Base-by-base conservation (phyloP, 2,329 filamentous ascomycete species). In the Penicillium rolfsii region DNA sequence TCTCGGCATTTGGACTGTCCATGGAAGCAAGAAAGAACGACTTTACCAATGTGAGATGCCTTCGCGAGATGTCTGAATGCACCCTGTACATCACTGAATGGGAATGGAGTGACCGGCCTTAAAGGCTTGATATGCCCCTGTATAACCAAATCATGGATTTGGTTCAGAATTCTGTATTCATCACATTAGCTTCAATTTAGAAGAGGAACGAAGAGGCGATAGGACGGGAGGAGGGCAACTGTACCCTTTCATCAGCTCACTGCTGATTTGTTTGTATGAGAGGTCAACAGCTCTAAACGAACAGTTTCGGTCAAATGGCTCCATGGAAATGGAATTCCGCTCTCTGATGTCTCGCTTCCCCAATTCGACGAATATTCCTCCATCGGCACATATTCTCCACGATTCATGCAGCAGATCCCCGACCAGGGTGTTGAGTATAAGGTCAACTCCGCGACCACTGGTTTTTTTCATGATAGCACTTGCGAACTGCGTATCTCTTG, bases 1-100 rank as follows among this genome's bases (percentile, higher is more conserved):
- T 40, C 38, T 40, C 38, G 38, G 12, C 38, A 40, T 40, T 6
- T 35, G 33, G 33, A 35, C 33, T 35, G 33, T 35, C 33, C 33
- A 35, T 35, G 33, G 33, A 35, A 35, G 36, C 74, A 67, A 4
- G 62, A 62, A 12, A 80, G 60, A 8, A 80, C 73, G 5, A 80
- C 65, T 60, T 80, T 80, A 3, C 79, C 78, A 1, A 77, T 72
- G 48, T 79, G 75, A 1, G 64, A 64, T 0, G 33, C 75, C 76
- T 1, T 64, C 43, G 8, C 73, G 72, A 57, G 33, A 80, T 72
- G 57, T 65, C 71, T 2, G 80, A 35, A 63, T 0, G 76, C 77
- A 2, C 58, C 41, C 5, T 38, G 12, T 1, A 64, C 49, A 1
- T 58, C 8, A 30, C 36, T 28, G 61, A 58, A 40, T 40, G 12